phyloP scores from a whole-genome alignment of 2,329 filamentous ascomycete genomes.

The Catunica adiposa region DNA sequence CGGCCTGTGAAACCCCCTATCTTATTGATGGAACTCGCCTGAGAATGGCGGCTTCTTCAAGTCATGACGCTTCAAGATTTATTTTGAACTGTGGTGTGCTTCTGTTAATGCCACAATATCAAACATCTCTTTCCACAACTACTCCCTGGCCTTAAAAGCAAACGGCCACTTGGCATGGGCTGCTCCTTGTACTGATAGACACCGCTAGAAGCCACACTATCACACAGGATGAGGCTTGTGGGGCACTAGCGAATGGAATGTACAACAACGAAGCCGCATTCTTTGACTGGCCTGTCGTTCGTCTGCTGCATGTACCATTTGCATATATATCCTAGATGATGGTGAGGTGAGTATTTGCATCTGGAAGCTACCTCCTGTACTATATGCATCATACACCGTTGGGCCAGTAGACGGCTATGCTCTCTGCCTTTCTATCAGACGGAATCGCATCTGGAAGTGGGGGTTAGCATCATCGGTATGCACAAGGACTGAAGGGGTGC shows the following conservation, averaged over 20 bases:
- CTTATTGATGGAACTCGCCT: too few relatives aligned
- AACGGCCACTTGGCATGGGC: background rate
- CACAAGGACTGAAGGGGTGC: background rate
- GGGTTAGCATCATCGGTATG: background rate
- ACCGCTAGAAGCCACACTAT: constrained; percentile 2
- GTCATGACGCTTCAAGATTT: too few relatives aligned
- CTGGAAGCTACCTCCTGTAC: background rate
- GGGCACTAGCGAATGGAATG: constrained; percentile 12
- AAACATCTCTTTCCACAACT: too few relatives aligned
- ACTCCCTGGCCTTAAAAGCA: background rate
- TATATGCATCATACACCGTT: background rate
- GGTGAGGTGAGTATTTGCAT: background rate
- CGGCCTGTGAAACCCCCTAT: too few relatives aligned
- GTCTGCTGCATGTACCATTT: background rate
- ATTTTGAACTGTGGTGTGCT: too few relatives aligned
- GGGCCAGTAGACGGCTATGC: background rate
- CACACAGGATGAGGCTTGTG: constrained; percentile 1
- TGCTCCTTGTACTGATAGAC: background rate
- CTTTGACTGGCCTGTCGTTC: background rate
- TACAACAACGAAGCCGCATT: background rate
- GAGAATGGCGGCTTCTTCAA: too few relatives aligned
- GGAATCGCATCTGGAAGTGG: background rate
- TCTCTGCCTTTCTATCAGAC: background rate
- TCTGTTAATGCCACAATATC: too few relatives aligned
- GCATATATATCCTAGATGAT: background rate